Conservation (phyloP, 805 yeast species). For the Metahyphopichia silvanorum region DNA sequence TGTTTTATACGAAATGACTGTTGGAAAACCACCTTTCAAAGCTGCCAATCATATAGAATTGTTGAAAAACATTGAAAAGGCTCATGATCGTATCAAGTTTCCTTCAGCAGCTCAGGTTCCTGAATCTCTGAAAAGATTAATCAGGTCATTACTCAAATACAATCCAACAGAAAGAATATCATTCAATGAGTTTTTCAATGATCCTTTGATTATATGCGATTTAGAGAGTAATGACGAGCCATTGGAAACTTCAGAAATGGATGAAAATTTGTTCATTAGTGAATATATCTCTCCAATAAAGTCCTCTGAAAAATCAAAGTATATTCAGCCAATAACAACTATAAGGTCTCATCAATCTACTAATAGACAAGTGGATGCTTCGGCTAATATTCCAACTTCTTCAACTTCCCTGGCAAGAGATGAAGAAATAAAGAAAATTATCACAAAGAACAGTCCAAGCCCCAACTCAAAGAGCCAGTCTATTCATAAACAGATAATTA, state of each 20-base stretch:
- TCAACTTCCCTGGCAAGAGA: slow-evolving; percentile 20
- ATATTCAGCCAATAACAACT: slow-evolving; percentile 12
- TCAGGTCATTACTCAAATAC: slow-evolving; percentile 72
- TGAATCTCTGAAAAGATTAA: slow-evolving; percentile 62
- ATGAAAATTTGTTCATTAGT: slow-evolving; percentile 79
- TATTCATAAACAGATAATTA: slow-evolving; percentile 8
- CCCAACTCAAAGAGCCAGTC: slow-evolving; percentile 28
- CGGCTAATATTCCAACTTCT: slow-evolving; percentile 1
- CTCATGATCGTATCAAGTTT: slow-evolving; percentile 74
- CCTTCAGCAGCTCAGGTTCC: slow-evolving; percentile 68
- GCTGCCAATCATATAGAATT: slow-evolving; percentile 93
- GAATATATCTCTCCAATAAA: slow-evolving; percentile 61
- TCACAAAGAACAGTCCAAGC: slow-evolving; percentile 42
- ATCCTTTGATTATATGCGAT: slow-evolving; percentile 59
- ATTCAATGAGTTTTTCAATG: slow-evolving; percentile 81
- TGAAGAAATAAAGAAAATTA: slow-evolving; percentile 44
- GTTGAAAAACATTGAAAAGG: slow-evolving; percentile 77
- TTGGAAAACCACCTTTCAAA: slow-evolving; percentile 94
- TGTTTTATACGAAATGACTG: slow-evolving; percentile 90
- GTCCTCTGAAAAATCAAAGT: slow-evolving; percentile 16
- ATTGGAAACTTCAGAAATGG: slow-evolving; percentile 62
- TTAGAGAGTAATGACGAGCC: slow-evolving; percentile 54
- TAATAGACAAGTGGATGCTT: slow-evolving; percentile 1
- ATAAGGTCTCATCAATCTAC: neutral
- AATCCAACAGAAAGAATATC: slow-evolving; percentile 87